Conservation (phyloP, 768 basidiomycete species). For the Boletus rex-veris region DNA sequence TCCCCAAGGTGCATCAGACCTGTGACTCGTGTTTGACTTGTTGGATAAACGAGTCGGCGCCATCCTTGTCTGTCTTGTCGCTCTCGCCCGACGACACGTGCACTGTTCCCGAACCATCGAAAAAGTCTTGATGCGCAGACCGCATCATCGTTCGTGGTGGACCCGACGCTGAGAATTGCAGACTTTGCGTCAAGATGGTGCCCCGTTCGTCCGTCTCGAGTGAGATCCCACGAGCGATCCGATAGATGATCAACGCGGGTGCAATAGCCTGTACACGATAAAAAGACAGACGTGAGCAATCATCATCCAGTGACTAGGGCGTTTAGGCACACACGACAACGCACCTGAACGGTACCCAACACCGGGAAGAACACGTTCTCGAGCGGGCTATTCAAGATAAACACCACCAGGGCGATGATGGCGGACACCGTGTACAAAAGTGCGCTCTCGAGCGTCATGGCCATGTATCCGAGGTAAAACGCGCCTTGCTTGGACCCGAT, state of each 20-base stretch:
- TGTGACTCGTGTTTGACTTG: conserved; percentile 1
- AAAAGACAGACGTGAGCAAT: background rate
- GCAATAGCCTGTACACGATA: conserved; percentile 11
- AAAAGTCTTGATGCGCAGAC: background rate
- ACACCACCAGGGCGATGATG: conserved; percentile 11
- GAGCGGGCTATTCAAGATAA: conserved; percentile 21
- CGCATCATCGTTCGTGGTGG: background rate
- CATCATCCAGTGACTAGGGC: background rate
- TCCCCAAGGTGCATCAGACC: background rate
- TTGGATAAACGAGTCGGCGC: conserved; percentile 12
- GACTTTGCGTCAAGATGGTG: background rate
- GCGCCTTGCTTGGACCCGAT: conserved; percentile 11
- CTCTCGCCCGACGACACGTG: background rate
- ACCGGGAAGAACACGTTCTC: conserved; percentile 23
- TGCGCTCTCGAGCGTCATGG: conserved; percentile 26
- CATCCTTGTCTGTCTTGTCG: conserved; percentile 2
- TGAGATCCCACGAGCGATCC: conserved; percentile 19
- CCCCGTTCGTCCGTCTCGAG: conserved; percentile 15
- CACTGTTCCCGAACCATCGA: conserved; percentile 10
- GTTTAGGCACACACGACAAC: background rate
- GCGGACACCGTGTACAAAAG: conserved; percentile 13
- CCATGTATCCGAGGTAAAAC: conserved; percentile 24
- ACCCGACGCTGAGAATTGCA: conserved; percentile 9
- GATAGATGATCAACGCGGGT: conserved; percentile 19
- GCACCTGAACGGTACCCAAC: conserved; percentile 20